A percentile compares a stretch with the other conserved stretches of the same genome.
These are phyloP conservation scores for Pythium chondricola DNA, from an alignment of 352 stramenopile genomes.

Conservation along the genomic window DNA sequence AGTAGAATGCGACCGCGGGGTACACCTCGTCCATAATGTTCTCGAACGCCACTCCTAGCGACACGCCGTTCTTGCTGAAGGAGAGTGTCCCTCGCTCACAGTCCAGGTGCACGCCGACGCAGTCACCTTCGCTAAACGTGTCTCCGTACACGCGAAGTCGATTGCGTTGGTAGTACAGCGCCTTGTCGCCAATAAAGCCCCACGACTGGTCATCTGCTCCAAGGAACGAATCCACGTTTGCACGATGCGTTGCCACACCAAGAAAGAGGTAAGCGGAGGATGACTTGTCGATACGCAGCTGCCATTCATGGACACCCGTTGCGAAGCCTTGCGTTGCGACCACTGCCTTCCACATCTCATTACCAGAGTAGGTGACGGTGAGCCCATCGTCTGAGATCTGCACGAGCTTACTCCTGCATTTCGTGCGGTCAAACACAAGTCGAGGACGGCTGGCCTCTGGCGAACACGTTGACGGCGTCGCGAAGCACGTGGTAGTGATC, in stretches of 20 bases:
- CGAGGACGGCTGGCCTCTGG: neutral
- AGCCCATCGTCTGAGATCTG: conserved; percentile 57
- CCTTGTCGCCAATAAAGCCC: conserved; percentile 98
- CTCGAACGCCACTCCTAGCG: conserved; percentile 88
- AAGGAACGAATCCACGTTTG: conserved; percentile 94
- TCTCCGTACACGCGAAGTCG: conserved; percentile 89
- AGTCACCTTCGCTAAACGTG: conserved; percentile 79
- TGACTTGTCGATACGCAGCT: conserved; percentile 92
- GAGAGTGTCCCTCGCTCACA: conserved; percentile 79
- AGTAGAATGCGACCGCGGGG: conserved; percentile 92
- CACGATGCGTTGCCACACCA: conserved; percentile 89
- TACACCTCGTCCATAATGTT: conserved; percentile 87
- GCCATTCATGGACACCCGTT: conserved; percentile 75
- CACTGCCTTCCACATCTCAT: conserved; percentile 89
- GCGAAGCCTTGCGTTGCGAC: conserved; percentile 63
- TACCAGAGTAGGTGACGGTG: conserved; percentile 61
- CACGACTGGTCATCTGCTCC: conserved; percentile 96
- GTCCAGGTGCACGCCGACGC: conserved; percentile 78
- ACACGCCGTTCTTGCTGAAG: conserved; percentile 87
- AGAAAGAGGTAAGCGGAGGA: conserved; percentile 96
- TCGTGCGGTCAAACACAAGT: conserved; percentile 50
- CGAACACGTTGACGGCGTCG: neutral
- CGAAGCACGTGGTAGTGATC: conserved; percentile 12
- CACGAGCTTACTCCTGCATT: conserved; percentile 56
- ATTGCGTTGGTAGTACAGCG: conserved; percentile 97